Base-by-base conservation (phyloP, 768 basidiomycete genomes). In the Xanthoconium stramineum region DNA sequence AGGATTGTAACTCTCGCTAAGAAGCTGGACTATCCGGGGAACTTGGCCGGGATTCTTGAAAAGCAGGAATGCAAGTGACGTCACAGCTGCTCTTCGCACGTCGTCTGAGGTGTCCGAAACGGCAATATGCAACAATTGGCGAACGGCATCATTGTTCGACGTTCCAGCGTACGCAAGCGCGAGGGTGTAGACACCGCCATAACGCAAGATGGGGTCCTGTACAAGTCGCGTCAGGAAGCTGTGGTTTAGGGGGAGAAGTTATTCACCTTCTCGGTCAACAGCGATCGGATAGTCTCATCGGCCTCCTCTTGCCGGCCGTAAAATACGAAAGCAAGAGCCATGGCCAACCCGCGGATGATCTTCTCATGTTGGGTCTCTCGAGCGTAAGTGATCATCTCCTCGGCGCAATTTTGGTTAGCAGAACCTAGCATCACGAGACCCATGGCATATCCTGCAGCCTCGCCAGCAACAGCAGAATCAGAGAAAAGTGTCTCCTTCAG, bases 281-380 rank as follows among this genome's bases (percentile, higher is more conserved):
- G 74, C 45, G 78, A 71, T 65, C 86, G 86, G 57, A 96, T 85
- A 1, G 89, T 88, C n/a, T 77, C 76, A 60, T 98, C 88, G 9
- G 97, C 96, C 64, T 93, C 85, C 69, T 98, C 97, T 72, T 95
- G 92, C 48, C 88, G 83, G 39, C 91, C 94, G 59, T 96, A 98
- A 73, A 83, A 92, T 56, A 98, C 82, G 71, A 98, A 92, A 3
- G 93, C 92, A 43, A 94, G 78, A 20, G 96, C 96, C 63, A 99
- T 81, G 8, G 95, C 91, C 52, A 99, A 80, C 61, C 94, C 94
- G 44, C 97, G 88, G 53, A 98, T 98, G 66, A 98, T 98, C 78
- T 98, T 99, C 77, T 99, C 97, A 69, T 98, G 97, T 66, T 97
- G 94, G 2, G 97, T 99, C 69, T 99, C 97, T 53, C 89, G 84